A percentile compares a stretch with the other conserved stretches of the same genome.
Conservation (phyloP, 2,329 filamentous ascomycete species). For the Dryadomyces quercivorus region DNA sequence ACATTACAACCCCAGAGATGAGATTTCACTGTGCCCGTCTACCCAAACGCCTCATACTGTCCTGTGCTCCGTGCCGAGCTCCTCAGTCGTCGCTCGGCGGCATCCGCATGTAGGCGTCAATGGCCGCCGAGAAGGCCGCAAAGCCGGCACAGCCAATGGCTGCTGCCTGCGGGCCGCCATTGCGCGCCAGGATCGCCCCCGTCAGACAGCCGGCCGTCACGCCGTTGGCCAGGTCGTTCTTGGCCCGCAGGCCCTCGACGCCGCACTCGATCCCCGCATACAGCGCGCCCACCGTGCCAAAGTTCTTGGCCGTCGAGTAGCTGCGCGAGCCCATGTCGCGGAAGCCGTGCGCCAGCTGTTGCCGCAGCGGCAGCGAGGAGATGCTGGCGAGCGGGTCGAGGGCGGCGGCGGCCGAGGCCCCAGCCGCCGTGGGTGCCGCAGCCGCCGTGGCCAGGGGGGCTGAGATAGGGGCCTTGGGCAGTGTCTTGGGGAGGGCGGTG, state of each 20-base stretch:
- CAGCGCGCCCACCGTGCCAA: slow-evolving; percentile 82
- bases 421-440: slow-evolving; percentile 17
- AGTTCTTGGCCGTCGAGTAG: slow-evolving; percentile 80
- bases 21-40: neutral
- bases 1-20: neutral
- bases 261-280: slow-evolving; percentile 92
- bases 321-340: slow-evolving; percentile 88
- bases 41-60: neutral
- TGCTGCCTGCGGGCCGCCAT: slow-evolving; percentile 80
- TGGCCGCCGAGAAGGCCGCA: slow-evolving; percentile 82
- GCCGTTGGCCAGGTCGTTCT: slow-evolving; percentile 86
- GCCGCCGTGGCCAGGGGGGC: slow-evolving; percentile 3
- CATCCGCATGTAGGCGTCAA: slow-evolving; percentile 83
- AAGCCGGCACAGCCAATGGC: slow-evolving; percentile 84
- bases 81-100: slow-evolving; percentile 45
- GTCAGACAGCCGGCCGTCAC: slow-evolving; percentile 82
- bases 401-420: slow-evolving; percentile 15
- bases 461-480: too few species aligned
- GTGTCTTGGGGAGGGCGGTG: too few species aligned
- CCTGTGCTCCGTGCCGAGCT: neutral
- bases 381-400: slow-evolving; percentile 21
- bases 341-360: slow-evolving; percentile 78
- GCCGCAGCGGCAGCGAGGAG: slow-evolving; percentile 59
- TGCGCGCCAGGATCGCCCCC: slow-evolving; percentile 74
- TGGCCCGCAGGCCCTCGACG: slow-evolving; percentile 82